These are phyloP conservation scores for Kalaharituber pfeilii DNA, from an alignment of 2,329 filamentous ascomycete genomes.

Conservation along the genomic window DNA sequence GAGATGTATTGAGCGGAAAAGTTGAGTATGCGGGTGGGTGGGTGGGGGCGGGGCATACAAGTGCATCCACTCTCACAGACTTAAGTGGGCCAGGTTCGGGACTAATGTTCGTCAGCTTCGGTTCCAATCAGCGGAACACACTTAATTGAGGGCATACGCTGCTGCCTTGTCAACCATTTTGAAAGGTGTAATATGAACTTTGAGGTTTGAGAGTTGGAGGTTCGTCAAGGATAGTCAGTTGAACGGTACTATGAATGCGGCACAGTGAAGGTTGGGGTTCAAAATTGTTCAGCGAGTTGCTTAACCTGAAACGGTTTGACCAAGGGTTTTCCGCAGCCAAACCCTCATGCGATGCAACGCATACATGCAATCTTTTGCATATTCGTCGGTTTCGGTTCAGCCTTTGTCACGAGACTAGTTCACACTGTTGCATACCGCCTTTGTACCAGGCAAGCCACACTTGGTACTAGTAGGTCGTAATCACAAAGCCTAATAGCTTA, in stretches of 20 bases:
- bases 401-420: too few species aligned
- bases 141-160: not conserved
- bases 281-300: not conserved
- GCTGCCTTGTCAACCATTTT: not conserved
- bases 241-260: not conserved
- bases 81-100: slow-evolving; percentile 55
- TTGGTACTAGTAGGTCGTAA: too few species aligned
- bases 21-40: slow-evolving; percentile 24
- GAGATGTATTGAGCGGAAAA: not conserved
- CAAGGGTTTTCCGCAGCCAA: not conserved
- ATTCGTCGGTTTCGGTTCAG: too few species aligned
- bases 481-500: too few species aligned
- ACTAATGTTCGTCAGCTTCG: slow-evolving; percentile 18
- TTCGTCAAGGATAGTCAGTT: not conserved
- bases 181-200: not conserved
- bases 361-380: too few species aligned
- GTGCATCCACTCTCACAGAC: slow-evolving; percentile 82
- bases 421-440: too few species aligned
- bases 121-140: not conserved
- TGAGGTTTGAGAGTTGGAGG: not conserved
- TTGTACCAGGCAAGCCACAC: too few species aligned
- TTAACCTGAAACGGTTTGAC: not conserved
- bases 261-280: not conserved
- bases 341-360: not conserved
- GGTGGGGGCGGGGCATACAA: slow-evolving; percentile 43